Percentiles rank a stretch among this genome's conserved stretches.
Evolutionary conservation across 257 asterid genomes (phyloP).

Genomic region (Solanum corneliomulleri): DNA sequence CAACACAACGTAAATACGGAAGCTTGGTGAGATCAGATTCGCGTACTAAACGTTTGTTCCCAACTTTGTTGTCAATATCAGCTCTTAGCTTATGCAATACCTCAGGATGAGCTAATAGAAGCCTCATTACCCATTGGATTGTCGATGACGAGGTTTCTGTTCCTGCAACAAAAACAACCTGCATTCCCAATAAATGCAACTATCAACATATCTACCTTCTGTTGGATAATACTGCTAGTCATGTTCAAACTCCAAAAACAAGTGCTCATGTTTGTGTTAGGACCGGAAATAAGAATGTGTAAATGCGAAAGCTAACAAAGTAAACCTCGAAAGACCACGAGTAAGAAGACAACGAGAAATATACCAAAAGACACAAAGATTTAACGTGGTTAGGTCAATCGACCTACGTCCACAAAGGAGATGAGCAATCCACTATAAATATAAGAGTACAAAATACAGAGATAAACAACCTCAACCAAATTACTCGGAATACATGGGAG

Average conservation of each 20-base stretch:
- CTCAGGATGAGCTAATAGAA: conserved; percentile 25
- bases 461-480: too few relatives aligned
- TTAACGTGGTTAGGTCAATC: too few relatives aligned
- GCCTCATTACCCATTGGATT: conserved; percentile 34
- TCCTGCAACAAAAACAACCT: conserved; percentile 45
- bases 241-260: background rate
- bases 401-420: too few relatives aligned
- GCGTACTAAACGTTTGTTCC: conserved; percentile 20
- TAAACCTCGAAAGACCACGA: too few relatives aligned
- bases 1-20: conserved; percentile 31
- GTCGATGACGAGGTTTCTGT: conserved; percentile 32
- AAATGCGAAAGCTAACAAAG: too few relatives aligned
- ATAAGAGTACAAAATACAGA: too few relatives aligned
- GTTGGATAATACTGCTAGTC: background rate
- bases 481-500: too few relatives aligned
- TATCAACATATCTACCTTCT: background rate
- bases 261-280: background rate
- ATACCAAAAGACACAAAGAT: too few relatives aligned
- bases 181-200: background rate
- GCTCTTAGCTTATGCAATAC: conserved; percentile 16
- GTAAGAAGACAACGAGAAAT: too few relatives aligned
- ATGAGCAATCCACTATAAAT: too few relatives aligned
- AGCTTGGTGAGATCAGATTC: conserved; percentile 39
- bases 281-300: too few relatives aligned
- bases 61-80: conserved; percentile 36